Base-by-base conservation (phyloP, 192 early-diverging fungal species). In the Rhizoclosmatium sp. region DNA sequence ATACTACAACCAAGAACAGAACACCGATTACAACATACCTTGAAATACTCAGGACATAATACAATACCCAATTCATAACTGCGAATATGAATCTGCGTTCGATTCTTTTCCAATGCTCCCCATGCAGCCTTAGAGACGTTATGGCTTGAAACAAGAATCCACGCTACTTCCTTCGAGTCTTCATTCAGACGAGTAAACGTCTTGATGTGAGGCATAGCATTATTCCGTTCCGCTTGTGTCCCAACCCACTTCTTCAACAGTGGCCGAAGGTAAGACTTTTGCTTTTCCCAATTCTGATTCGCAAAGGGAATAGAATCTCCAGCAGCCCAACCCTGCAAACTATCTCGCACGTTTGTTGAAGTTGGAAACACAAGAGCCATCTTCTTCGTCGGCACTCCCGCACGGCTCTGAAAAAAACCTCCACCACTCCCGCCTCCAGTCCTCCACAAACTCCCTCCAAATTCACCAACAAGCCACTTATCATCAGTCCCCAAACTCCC, bases 41-140 rank as follows among this genome's bases (percentile, higher is more conserved):
- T 82, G 71, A 85, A 92, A 19, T 90, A 71, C 19, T 78, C 80
- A 2, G 91, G 89, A 65, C 78, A 84, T 23, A 92, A 61, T 3
- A 93, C 80, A 1, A 93, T 89, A 0, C 92, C 92, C 0, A 93
- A 76, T 58, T 93, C 92, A 79, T 89, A 93, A 59, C 89, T 92
- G 16, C 91, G 80, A 23, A 93, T 87, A 45, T 82, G 79, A n/a
- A 92, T 76, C 60, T 89, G 85, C 3, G 71, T 80, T 31, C 80
- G 82, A 21, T 90, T 86, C 67, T 84, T 83, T 61, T 91, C 81
- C 23, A 91, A 69, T 21, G 76, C 72, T 2, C 92, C 92, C 91
- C 91, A 93, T 2, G 92, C 92, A n/a, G 92, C 91, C 75, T 89
- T 87, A 7, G 86, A 88, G 39, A 93, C 82, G 65, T 93, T 93